phyloP scores from a whole-genome alignment of 495 filamentous ascomycete species.

The Parathielavia hyrcaniae region DNA sequence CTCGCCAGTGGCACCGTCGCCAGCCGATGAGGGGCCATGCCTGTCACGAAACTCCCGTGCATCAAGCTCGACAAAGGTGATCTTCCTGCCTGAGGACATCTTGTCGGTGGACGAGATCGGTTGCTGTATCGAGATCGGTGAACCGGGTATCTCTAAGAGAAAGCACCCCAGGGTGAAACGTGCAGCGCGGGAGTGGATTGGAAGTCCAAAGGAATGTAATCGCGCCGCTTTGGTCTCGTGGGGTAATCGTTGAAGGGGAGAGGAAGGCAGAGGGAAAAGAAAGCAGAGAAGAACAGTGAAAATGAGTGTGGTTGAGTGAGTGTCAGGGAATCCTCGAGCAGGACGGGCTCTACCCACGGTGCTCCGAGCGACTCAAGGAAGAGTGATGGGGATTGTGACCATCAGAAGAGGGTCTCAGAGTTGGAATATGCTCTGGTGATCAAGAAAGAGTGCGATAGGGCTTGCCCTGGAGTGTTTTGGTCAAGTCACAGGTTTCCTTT shows the following conservation, averaged over 20 bases:
- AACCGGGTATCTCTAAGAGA: background rate
- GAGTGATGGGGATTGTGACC: background rate
- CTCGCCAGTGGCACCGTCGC: background rate
- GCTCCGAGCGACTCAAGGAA: background rate
- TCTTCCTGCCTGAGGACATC: slow-evolving; percentile 10
- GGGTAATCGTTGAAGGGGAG: background rate
- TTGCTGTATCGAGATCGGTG: background rate
- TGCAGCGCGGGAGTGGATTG: background rate
- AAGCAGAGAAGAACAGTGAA: background rate
- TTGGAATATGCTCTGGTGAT: background rate
- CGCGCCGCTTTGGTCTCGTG: background rate
- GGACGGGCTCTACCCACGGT: background rate
- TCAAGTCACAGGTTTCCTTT: background rate
- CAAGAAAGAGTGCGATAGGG: background rate
- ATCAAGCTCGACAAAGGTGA: slow-evolving; percentile 13
- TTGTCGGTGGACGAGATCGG: background rate
- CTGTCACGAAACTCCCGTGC: background rate
- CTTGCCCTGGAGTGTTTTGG: background rate
- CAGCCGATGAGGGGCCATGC: background rate
- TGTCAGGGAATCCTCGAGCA: background rate
- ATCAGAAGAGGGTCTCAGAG: background rate
- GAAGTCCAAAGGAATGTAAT: background rate
- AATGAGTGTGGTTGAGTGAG: background rate
- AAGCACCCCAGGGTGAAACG: background rate
- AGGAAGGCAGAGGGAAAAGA: background rate